Evolutionary conservation across 495 filamentous ascomycete species (phyloP).

Genomic region (Darksidea phi): DNA sequence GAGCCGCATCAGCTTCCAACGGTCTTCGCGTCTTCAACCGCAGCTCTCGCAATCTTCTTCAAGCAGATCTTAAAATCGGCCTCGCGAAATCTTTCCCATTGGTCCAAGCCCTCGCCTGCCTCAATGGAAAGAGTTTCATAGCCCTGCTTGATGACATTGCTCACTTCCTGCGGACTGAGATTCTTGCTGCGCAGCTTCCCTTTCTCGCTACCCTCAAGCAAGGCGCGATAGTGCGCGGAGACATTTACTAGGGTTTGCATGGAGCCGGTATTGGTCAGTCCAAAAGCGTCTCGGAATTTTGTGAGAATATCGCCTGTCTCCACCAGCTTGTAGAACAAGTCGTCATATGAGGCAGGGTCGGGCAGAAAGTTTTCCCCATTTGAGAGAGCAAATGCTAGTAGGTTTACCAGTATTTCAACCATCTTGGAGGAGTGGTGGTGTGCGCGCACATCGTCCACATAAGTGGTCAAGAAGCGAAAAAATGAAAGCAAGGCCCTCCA

Average conservation of each 20-base stretch:
- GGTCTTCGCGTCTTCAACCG: constrained; percentile 64
- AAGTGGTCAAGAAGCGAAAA: constrained; percentile 86
- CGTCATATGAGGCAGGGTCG: constrained; percentile 82
- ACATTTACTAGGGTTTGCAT: constrained; percentile 84
- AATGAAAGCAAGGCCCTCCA: constrained; percentile 88
- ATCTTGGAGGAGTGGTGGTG: constrained; percentile 59
- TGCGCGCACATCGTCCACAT: constrained; percentile 68
- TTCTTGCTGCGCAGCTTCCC: constrained; percentile 51
- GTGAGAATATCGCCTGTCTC: constrained; percentile 81
- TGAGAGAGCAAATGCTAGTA: constrained; percentile 84
- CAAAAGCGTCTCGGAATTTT: constrained; percentile 79
- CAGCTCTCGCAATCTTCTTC: constrained; percentile 80
- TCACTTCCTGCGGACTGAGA: constrained; percentile 79
- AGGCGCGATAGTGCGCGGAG: constrained; percentile 78
- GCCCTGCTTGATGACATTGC: constrained; percentile 88
- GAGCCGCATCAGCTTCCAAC: constrained; percentile 29
- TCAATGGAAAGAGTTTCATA: constrained; percentile 92
- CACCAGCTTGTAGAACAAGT: constrained; percentile 96
- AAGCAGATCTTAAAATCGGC: constrained; percentile 66
- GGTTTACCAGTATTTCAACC: constrained; percentile 71
- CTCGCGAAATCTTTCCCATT: constrained; percentile 73
- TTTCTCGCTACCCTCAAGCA: constrained; percentile 68
- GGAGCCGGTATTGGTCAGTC: constrained; percentile 53
- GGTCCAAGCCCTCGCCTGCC: constrained; percentile 75
- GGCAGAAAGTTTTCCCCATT: constrained; percentile 92